A percentile compares a stretch with the other conserved stretches of the same genome.
Conservation (phyloP, 768 basidiomycete species). For the Xerocomellus dryophilus region DNA sequence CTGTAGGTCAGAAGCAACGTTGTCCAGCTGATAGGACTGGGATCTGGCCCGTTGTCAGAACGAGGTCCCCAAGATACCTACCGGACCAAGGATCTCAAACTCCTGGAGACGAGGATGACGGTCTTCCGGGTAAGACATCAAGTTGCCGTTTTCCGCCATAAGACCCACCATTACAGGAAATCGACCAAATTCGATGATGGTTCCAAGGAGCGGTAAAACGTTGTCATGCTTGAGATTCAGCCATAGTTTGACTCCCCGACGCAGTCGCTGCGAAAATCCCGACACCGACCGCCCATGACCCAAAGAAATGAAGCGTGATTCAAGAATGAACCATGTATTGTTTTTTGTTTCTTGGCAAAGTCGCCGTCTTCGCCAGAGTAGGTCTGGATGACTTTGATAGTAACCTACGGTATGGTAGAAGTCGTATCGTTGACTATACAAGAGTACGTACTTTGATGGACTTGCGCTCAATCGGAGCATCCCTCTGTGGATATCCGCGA, state of each 20-base stretch:
- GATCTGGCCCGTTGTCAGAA: neutral
- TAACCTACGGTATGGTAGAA: neutral
- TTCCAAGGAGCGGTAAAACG: neutral
- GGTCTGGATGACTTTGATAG: constrained; percentile 8
- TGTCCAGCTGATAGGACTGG: neutral
- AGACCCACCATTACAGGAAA: constrained; percentile 2
- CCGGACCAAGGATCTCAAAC: neutral
- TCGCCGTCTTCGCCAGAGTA: constrained; percentile 4
- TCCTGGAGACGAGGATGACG: neutral
- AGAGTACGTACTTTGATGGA: neutral
- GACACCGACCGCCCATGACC: neutral
- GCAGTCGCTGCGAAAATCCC: constrained; percentile 9
- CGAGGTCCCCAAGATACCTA: neutral
- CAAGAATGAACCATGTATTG: neutral
- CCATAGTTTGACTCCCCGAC: constrained; percentile 4
- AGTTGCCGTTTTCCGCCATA: neutral
- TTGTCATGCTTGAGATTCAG: neutral
- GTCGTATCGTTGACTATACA: neutral
- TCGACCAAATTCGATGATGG: neutral
- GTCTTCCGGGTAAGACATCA: neutral
- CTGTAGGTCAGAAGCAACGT: neutral
- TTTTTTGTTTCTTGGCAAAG: constrained; percentile 8
- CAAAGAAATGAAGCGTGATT: neutral
- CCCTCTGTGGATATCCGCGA: constrained; percentile 8
- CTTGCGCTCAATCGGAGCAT: neutral